Percentiles rank a stretch among this genome's conserved stretches.
Evolutionary conservation across 805 yeast genomes (phyloP).

Genomic region (Candida nemodendra): DNA sequence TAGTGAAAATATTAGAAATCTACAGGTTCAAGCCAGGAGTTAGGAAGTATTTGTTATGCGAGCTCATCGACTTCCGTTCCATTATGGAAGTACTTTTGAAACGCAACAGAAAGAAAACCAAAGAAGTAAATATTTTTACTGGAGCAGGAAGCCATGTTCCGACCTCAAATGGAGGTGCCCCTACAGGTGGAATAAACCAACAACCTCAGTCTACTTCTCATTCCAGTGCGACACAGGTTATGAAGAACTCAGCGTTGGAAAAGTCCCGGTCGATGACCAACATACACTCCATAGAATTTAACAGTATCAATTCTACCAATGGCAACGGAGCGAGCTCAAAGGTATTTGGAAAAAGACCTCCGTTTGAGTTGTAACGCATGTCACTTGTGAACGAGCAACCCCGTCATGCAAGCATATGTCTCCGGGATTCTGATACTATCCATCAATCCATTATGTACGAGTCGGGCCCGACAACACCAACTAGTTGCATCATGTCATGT

Average conservation of each 20-base stretch:
- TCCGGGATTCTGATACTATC: too few relatives aligned
- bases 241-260: not conserved
- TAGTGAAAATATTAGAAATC: constrained; percentile 48
- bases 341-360: not conserved
- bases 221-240: not conserved
- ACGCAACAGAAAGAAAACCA: constrained; percentile 38
- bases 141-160: constrained; percentile 1
- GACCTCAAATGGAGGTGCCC: not conserved
- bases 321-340: not conserved
- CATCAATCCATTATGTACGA: too few relatives aligned
- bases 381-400: too few relatives aligned
- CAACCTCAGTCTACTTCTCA: not conserved
- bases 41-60: constrained; percentile 60
- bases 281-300: constrained; percentile 8
- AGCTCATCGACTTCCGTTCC: constrained; percentile 53
- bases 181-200: not conserved
- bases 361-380: not conserved
- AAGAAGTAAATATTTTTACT: constrained; percentile 8
- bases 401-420: too few relatives aligned
- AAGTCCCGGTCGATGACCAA: constrained; percentile 7
- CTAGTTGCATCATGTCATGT: too few relatives aligned
- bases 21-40: constrained; percentile 62
- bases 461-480: too few relatives aligned
- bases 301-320: constrained; percentile 5
- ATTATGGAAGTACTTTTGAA: constrained; percentile 52